Base-by-base conservation (phyloP, 441 rosid genomes). In the Viola pubescens region DNA sequence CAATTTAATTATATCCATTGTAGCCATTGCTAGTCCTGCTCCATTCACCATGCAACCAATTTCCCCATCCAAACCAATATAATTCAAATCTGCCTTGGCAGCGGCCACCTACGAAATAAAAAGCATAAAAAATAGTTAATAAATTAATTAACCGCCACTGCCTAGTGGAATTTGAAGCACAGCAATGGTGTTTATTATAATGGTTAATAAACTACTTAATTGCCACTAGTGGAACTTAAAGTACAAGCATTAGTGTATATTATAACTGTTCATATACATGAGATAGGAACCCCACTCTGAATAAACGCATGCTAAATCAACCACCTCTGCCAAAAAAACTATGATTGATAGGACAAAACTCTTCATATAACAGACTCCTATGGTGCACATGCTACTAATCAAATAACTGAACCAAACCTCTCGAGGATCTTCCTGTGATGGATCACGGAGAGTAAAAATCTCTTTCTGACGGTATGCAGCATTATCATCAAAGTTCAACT, bases 21-120 rank as follows among this genome's bases (percentile, higher is more conserved):
- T 88, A 59, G 99, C 97, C 97, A 90, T 94, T 11, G 97, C 99
- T 68, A 94, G 76, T 68, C 99, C 97, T 12, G 99, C 97, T 67
- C 99, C 99, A 74, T 94, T 94, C 60, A 94, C 99, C 99, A 94
- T 94, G 81, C 99, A 94, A 55, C 99, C 97, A 70, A 94, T 94
- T 77, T 94, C 99, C 59, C 99, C 99, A 73, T 90, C 97, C 40
- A 94, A 73, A 16, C 98, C 98, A 48, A 90, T 94, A 63, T 94
- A 94, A 80, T 94, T 94, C 77, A 94, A 76, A 83, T 94, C 98
- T 56, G 91, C 97, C 75, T 86, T 76, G 43, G 95, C 92, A 64
- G 97, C 97, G 69, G 91, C 78, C 69, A 90, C 98, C 98, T 90
- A 62, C 45, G 37, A 26, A 26, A 26, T 26, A 26, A 2, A 64